A percentile compares a stretch with the other conserved stretches of the same genome.
Conservation (phyloP, 1,284 basidiomycete genomes). For the Spongiforma sp. region DNA sequence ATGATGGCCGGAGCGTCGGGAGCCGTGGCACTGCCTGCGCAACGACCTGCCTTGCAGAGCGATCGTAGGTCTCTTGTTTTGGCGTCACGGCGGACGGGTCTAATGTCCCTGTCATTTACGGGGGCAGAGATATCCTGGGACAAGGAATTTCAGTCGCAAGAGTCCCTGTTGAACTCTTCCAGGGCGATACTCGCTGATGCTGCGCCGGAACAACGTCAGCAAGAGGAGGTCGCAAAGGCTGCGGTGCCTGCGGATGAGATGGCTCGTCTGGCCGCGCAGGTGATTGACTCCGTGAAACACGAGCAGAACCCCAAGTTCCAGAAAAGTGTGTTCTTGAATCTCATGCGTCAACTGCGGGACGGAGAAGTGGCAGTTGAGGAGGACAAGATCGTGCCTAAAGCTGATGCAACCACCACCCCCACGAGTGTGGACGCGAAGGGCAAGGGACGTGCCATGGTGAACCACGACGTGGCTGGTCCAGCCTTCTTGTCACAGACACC, state of each 20-base stretch:
- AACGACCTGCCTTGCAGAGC: slow-evolving; percentile 37
- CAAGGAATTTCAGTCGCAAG: slow-evolving; percentile 64
- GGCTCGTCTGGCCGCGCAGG: slow-evolving; percentile 73
- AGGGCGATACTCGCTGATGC: background rate
- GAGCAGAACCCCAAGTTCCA: slow-evolving; percentile 87
- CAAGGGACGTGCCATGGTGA: slow-evolving; percentile 59
- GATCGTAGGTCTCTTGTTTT: slow-evolving; percentile 40
- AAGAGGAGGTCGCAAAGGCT: slow-evolving; percentile 22
- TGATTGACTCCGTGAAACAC: slow-evolving; percentile 72
- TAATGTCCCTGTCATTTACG: background rate
- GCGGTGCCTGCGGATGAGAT: slow-evolving; percentile 61
- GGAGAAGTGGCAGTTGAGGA: slow-evolving; percentile 85
- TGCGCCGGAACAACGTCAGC: slow-evolving; percentile 18
- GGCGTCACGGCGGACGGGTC: background rate
- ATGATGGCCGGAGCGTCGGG: slow-evolving; percentile 43
- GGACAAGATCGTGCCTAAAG: slow-evolving; percentile 73
- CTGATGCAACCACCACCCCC: slow-evolving; percentile 25
- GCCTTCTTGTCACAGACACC: slow-evolving; percentile 14
- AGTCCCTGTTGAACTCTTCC: slow-evolving; percentile 38
- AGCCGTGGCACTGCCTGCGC: slow-evolving; percentile 34
- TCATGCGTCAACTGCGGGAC: slow-evolving; percentile 89
- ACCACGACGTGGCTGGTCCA: slow-evolving; percentile 4
- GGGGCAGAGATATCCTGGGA: slow-evolving; percentile 61
- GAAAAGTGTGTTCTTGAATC: slow-evolving; percentile 85
- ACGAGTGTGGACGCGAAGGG: slow-evolving; percentile 59